Evolutionary conservation across 2,329 filamentous ascomycete species (phyloP).

Genomic region (Cordyceps farinosa): DNA sequence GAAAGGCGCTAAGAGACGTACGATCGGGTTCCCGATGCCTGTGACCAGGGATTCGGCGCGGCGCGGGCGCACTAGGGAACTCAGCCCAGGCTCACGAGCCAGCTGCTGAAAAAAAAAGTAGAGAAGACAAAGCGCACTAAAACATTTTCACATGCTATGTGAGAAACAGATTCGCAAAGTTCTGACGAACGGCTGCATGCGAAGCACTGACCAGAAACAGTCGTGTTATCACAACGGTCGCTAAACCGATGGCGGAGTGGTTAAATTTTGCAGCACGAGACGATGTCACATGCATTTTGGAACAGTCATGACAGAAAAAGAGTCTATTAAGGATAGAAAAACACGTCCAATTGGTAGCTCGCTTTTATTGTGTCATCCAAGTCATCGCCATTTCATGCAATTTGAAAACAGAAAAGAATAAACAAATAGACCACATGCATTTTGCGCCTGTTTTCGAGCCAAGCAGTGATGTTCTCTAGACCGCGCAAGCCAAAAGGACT

Average conservation of each 20-base stretch:
- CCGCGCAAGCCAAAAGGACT: neutral
- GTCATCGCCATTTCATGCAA: conserved; percentile 20
- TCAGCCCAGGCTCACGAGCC: neutral
- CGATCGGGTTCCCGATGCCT: neutral
- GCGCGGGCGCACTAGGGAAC: neutral
- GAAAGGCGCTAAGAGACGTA: conserved; percentile 3
- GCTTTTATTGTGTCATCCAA: conserved; percentile 20
- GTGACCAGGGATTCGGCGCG: conserved; percentile 8
- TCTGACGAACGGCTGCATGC: neutral
- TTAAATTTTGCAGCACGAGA: neutral
- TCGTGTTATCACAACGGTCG: neutral
- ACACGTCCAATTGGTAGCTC: conserved; percentile 17
- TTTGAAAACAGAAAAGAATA: conserved; percentile 9
- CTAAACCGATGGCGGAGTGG: neutral
- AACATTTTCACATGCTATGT: conserved; percentile 10
- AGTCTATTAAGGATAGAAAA: conserved; percentile 18
- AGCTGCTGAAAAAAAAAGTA: neutral
- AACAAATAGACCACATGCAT: conserved; percentile 6
- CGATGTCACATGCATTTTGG: neutral
- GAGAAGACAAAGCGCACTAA: neutral
- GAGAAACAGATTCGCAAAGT: no score
- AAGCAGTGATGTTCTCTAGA: neutral
- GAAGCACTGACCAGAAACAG: neutral
- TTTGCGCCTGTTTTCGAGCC: conserved; percentile 8
- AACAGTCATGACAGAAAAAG: neutral